phyloP scores from a whole-genome alignment of 164 flowering plant genomes.

The Vitis cinerea region DNA sequence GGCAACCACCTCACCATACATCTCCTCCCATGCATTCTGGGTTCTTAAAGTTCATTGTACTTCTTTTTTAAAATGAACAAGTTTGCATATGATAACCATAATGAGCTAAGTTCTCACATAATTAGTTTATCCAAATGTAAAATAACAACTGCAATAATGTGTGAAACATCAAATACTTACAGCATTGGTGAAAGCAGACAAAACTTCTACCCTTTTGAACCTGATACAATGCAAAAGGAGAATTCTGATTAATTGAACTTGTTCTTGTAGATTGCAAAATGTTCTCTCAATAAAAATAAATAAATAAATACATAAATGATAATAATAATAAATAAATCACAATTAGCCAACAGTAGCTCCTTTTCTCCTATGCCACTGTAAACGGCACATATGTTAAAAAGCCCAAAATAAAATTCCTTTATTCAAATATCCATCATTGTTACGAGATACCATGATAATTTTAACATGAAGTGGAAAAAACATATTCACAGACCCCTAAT shows the following conservation, averaged over 20 bases:
- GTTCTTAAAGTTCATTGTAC: too few species aligned
- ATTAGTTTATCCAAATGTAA: not conserved
- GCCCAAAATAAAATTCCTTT: too few species aligned
- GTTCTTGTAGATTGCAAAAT: not conserved
- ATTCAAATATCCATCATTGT: too few species aligned
- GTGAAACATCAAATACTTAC: slow-evolving; percentile 51
- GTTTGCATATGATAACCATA: not conserved
- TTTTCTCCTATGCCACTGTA: too few species aligned
- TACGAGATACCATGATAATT: not conserved
- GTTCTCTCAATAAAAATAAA: not conserved
- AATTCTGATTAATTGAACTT: not conserved
- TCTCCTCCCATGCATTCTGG: too few species aligned
- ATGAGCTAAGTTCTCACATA: not conserved
- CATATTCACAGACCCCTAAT: not conserved
- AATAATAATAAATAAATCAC: not conserved
- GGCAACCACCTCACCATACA: too few species aligned
- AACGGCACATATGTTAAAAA: too few species aligned
- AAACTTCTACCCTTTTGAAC: slow-evolving; percentile 93
- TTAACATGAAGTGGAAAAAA: not conserved
- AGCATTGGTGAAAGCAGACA: slow-evolving; percentile 97
- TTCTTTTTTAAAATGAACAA: too few species aligned
- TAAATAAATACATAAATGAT: not conserved
- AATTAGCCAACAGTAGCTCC: too few species aligned
- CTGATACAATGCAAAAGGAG: slow-evolving; percentile 38
- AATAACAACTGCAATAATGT: slow-evolving; percentile 3